Base-by-base conservation (phyloP, 2,329 filamentous ascomycete genomes). In the Penicillium paneum region DNA sequence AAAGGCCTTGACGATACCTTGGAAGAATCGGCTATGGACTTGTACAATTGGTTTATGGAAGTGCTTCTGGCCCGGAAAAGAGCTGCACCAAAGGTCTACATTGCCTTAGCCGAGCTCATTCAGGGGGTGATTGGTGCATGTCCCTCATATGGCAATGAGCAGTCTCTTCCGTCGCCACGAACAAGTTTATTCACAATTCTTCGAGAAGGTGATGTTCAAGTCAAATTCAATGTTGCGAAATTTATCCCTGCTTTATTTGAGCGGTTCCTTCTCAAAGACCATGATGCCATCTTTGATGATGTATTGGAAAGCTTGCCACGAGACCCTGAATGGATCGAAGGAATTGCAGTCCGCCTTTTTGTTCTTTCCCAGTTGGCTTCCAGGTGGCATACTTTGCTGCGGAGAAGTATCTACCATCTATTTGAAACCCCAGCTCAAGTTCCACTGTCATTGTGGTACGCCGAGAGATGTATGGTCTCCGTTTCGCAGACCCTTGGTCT, bases 371-470 rank as follows among this genome's bases (percentile, higher is more conserved):
- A 85, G 52, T 76, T 99, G 54, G 94, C 89, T 24, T 89, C 90
- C 29, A 77, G 79, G 47, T 97, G 93, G 90, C 86, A 91, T 55
- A 96, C 92, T 0, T 79, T 97, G 19, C 80, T 97, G 40, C 87
- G 92, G 48, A 85, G 89, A 60, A 91, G 91, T 61, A 89, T 96
- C 17, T 99, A 97, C 70, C 89, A 94, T 70, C 91, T 97, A 21
- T 96, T 97, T 64, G 94, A 97, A 70, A 91, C 88, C 0, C 89
- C 92, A 1, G 90, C 89, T 1, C 85, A 85, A 53, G 83, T 96
- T 13, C 74, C 81, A 3, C 74, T 76, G 11, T 88, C 88, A 7
- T 78, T 81, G 19, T 76, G 79, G 19, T 88, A 97, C 73, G 92
- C 93, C 1, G 83, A 82, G 52, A 81, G 81, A 48, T 95, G 90